Percentiles rank a stretch among this genome's conserved stretches.
phyloP scores from a whole-genome alignment of 1,284 basidiomycete species.

The Sporisorium reilianum region DNA sequence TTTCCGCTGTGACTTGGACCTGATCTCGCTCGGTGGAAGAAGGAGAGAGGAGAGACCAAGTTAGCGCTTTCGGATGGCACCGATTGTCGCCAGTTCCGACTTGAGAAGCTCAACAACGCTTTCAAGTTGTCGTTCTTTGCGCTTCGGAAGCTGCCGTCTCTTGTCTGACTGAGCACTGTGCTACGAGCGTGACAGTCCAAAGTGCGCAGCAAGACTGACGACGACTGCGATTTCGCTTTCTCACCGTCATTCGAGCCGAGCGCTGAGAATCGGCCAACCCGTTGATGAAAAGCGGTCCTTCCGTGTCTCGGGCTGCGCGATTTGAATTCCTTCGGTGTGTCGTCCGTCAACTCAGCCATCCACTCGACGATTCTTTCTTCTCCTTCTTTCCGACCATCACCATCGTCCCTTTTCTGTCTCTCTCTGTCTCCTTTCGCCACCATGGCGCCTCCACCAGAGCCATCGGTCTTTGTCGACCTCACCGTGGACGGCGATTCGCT shows the following conservation, averaged over 20 bases:
- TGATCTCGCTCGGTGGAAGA: not conserved
- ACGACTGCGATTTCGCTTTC: not conserved
- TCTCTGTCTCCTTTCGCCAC: not conserved
- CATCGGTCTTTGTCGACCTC: conserved; percentile 28
- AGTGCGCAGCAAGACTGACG: not conserved
- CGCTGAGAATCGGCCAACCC: no score
- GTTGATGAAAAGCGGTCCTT: no score
- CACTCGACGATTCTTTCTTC: not conserved
- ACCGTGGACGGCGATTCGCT: conserved; percentile 32
- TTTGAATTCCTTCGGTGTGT: not conserved
- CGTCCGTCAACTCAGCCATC: not conserved
- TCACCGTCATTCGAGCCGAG: not conserved
- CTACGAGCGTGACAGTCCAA: no score
- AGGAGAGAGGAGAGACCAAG: no score
- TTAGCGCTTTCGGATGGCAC: not conserved
- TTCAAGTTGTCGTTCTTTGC: not conserved
- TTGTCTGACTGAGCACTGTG: not conserved
- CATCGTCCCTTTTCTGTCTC: not conserved
- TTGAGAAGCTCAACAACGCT: not conserved
- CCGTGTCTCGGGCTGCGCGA: not conserved
- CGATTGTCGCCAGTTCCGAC: not conserved
- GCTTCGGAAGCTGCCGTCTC: not conserved
- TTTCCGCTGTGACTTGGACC: no score
- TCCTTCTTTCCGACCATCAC: not conserved
- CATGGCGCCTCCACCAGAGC: conserved; percentile 13